Conservation (phyloP, 139 green algal species). For the Chlamydomonas sphaeroides region DNA sequence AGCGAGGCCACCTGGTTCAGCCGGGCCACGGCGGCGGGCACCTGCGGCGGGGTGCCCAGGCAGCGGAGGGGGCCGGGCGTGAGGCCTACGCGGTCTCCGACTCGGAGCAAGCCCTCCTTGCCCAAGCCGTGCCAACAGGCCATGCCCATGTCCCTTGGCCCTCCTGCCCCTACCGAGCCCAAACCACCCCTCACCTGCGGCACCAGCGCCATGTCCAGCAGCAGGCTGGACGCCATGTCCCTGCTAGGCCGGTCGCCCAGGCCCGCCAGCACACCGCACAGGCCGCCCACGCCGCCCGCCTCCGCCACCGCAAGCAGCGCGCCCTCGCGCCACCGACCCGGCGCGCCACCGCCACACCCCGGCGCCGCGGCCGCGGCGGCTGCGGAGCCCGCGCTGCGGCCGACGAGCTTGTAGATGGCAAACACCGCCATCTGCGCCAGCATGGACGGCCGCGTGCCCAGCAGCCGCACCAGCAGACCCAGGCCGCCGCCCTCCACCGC, state of each 20-base stretch:
- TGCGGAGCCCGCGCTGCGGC: not conserved
- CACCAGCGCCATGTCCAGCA: constrained; percentile 46
- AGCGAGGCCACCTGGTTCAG: constrained; percentile 7
- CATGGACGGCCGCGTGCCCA: constrained; percentile 14
- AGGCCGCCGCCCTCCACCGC: constrained; percentile 21
- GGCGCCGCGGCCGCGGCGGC: not conserved
- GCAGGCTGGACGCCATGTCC: constrained; percentile 37
- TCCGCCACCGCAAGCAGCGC: constrained; percentile 12
- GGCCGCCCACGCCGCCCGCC: constrained; percentile 2
- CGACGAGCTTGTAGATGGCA: constrained; percentile 42
- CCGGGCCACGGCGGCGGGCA: not conserved
- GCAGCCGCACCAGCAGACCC: not conserved
- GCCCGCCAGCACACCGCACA: not conserved
- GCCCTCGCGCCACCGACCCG: constrained; percentile 6
- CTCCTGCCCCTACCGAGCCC: too few relatives aligned
- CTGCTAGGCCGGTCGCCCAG: constrained; percentile 8
- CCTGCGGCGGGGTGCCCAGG: not conserved
- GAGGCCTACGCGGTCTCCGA: too few relatives aligned
- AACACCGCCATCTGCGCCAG: constrained; percentile 42
- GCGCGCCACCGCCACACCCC: too few relatives aligned
- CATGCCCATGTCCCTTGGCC: too few relatives aligned
- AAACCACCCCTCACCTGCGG: constrained; percentile 21
- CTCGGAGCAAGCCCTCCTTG: too few relatives aligned
- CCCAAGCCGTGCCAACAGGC: too few relatives aligned
- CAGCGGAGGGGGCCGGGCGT: too few relatives aligned